A percentile compares a stretch with the other conserved stretches of the same genome.
Evolutionary conservation across 345 rosid genomes (phyloP).

Genomic region (Leavenworthia alabamica): DNA sequence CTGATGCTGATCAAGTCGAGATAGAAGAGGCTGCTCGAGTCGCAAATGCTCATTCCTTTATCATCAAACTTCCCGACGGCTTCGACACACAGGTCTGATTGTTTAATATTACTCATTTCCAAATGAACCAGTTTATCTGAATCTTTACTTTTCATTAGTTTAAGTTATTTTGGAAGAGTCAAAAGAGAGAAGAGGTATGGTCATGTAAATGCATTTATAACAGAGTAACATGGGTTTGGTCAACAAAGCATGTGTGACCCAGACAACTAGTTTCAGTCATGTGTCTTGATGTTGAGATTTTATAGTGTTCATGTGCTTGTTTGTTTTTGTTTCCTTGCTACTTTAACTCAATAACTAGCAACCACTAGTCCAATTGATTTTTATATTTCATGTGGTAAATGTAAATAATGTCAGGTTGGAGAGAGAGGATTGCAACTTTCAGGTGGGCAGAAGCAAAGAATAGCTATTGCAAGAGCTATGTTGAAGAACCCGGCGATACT

Average conservation of each 20-base stretch:
- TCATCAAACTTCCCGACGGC: conserved; percentile 84
- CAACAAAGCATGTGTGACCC: conserved; percentile 67
- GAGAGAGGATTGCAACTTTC: conserved; percentile 96
- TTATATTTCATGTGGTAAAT: not conserved
- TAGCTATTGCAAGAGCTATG: conserved; percentile 98
- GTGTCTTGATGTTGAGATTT: conserved; percentile 28
- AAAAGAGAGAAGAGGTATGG: conserved; percentile 34
- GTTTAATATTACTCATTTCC: not conserved
- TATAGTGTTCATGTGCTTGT: conserved; percentile 13
- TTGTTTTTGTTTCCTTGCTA: not conserved
- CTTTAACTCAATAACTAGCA: not conserved
- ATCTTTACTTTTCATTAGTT: conserved; percentile 20
- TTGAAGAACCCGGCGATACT: conserved; percentile 91
- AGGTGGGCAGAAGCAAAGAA: conserved; percentile 97
- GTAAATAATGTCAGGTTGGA: conserved; percentile 70
- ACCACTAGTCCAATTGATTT: not conserved
- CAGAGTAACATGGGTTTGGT: conserved; percentile 65
- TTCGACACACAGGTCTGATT: conserved; percentile 80
- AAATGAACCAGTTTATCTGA: not conserved
- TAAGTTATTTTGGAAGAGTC: conserved; percentile 36
- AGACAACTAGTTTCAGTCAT: conserved; percentile 31
- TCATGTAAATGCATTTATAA: conserved; percentile 44
- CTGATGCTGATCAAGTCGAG: conserved; percentile 70
- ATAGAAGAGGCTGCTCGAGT: conserved; percentile 95
- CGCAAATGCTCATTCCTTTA: conserved; percentile 93